Percentiles rank a stretch among this genome's conserved stretches.
Conservation (phyloP, 2,329 filamentous ascomycete genomes). For the Colletotrichum incanum region DNA sequence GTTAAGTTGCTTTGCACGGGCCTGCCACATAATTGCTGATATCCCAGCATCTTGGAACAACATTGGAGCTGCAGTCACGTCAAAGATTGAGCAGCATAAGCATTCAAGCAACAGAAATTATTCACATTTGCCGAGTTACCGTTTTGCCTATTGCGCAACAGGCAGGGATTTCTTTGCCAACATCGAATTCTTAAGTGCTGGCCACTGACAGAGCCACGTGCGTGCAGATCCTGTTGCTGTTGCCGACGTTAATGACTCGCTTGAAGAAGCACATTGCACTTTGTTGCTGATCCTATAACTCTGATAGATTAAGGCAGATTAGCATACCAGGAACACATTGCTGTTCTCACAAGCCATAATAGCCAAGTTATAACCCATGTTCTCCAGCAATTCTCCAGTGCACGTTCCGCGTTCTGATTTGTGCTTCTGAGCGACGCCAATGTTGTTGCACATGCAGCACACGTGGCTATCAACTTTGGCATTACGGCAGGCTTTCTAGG, state of each 20-base stretch:
- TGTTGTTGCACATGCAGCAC: background rate
- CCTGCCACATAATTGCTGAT: too few species aligned
- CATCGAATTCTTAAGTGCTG: background rate
- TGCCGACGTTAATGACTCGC: background rate
- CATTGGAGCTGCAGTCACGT: background rate
- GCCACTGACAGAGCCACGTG: slow-evolving; percentile 12
- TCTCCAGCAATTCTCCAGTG: background rate
- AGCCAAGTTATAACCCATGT: background rate
- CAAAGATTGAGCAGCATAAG: background rate
- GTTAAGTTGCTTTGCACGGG: background rate
- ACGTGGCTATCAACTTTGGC: background rate
- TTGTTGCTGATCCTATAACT: background rate
- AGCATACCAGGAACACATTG: background rate
- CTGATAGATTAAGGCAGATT: slow-evolving; percentile 10
- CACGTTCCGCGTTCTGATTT: background rate
- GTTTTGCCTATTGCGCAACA: too few species aligned
- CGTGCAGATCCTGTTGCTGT: background rate
- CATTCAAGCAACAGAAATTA: too few species aligned
- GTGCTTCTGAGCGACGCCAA: background rate
- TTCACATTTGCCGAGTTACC: background rate
- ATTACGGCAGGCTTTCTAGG: background rate
- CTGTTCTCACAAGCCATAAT: background rate
- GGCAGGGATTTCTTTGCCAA: background rate
- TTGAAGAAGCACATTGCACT: background rate
- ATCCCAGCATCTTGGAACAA: too few species aligned